Conservation (phyloP, 2,329 filamentous ascomycete genomes). For the Cladosporium colombiae region DNA sequence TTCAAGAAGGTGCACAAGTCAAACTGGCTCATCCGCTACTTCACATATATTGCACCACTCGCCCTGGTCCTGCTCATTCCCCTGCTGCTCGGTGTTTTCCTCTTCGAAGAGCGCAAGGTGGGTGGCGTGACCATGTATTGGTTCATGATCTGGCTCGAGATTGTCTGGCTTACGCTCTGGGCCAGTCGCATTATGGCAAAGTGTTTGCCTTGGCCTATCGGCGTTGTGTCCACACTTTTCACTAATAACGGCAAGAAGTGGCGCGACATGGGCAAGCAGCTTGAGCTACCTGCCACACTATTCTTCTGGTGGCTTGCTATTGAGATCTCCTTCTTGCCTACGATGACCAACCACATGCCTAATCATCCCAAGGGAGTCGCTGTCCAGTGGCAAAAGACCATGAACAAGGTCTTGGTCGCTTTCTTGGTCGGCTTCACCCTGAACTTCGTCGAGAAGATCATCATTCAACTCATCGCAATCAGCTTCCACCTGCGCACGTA, state of each 20-base stretch:
- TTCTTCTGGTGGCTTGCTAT: constrained; percentile 93
- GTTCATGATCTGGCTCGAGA: constrained; percentile 95
- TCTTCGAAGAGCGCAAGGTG: constrained; percentile 56
- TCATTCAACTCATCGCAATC: constrained; percentile 92
- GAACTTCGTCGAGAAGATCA: constrained; percentile 88
- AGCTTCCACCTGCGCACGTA: constrained; percentile 92
- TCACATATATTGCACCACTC: constrained; percentile 69
- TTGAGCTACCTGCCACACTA: constrained; percentile 81
- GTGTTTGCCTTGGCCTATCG: constrained; percentile 62
- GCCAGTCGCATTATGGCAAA: constrained; percentile 66
- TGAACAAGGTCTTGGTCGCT: constrained; percentile 83
- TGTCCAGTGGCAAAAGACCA: constrained; percentile 69
- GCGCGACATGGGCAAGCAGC: constrained; percentile 80
- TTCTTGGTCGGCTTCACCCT: constrained; percentile 77
- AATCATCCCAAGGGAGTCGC: constrained; percentile 33
- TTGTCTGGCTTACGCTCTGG: constrained; percentile 91
- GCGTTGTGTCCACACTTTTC: constrained; percentile 68
- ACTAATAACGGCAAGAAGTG: constrained; percentile 92
- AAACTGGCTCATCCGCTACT: constrained; percentile 67
- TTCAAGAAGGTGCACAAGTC: constrained; percentile 67
- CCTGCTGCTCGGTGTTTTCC: constrained; percentile 63
- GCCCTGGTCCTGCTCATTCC: constrained; percentile 67
- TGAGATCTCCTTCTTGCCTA: constrained; percentile 81
- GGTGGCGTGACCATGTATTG: constrained; percentile 79
- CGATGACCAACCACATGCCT: constrained; percentile 63